Percentiles rank a stretch among this genome's conserved stretches.
phyloP scores from a whole-genome alignment of 2,329 filamentous ascomycete species.

The Claviceps sp. region DNA sequence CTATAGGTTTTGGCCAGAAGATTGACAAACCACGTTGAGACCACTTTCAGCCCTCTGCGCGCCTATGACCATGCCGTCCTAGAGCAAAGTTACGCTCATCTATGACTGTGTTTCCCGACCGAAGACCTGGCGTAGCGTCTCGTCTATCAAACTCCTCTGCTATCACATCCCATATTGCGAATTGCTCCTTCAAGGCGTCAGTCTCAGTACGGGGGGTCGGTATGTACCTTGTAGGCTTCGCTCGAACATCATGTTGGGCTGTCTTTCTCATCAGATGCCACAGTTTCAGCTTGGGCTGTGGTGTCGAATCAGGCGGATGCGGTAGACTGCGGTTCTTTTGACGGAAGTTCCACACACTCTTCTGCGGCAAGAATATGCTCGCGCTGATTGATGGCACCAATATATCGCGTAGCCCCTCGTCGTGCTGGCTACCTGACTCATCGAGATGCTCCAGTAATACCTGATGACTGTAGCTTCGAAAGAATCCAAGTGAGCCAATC shows the following conservation, averaged over 20 bases:
- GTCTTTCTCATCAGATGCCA: constrained; percentile 5
- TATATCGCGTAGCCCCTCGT: constrained; percentile 32
- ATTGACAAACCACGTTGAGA: not conserved
- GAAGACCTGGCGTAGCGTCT: constrained; percentile 18
- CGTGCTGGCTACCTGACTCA: constrained; percentile 32
- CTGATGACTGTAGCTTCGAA: constrained; percentile 32
- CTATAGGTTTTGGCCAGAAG: constrained; percentile 1
- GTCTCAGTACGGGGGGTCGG: not conserved
- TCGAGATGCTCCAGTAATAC: constrained; percentile 38
- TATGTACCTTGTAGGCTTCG: constrained; percentile 6
- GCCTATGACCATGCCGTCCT: not conserved
- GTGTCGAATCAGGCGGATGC: constrained; percentile 14
- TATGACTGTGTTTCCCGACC: constrained; percentile 25
- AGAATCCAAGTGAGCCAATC: constrained; percentile 37
- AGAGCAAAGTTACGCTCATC: constrained; percentile 24
- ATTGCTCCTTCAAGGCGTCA: constrained; percentile 17
- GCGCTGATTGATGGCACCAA: constrained; percentile 41
- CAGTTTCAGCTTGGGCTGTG: constrained; percentile 11
- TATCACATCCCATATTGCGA: constrained; percentile 23
- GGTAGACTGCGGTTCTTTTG: constrained; percentile 16
- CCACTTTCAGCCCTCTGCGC: not conserved
- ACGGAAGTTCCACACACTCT: constrained; percentile 36
- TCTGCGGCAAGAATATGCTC: constrained; percentile 37
- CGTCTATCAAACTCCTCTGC: constrained; percentile 25
- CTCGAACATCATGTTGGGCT: constrained; percentile 8